Conservation (phyloP, 257 asterid species). For the Nicotiana benthamiana region DNA sequence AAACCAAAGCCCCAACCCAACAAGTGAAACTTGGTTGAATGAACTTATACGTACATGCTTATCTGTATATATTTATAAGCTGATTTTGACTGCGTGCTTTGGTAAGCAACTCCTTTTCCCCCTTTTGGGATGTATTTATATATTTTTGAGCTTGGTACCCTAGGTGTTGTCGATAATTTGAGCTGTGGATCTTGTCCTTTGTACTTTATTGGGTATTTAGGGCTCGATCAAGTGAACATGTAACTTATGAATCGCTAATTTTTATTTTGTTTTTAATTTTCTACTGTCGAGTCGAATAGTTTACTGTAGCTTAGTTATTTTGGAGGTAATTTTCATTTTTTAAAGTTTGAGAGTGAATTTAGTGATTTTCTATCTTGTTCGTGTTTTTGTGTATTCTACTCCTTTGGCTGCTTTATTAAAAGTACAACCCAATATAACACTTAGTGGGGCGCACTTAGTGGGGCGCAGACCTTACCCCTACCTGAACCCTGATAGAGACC, state of each 20-base stretch:
- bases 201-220: background rate
- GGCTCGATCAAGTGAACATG: slow-evolving; percentile 20
- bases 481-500: no score
- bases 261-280: background rate
- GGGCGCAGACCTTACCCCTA: no score
- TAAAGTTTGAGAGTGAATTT: background rate
- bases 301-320: background rate
- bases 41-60: background rate
- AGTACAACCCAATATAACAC: no score
- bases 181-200: slow-evolving; percentile 18
- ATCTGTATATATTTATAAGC: background rate
- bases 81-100: background rate
- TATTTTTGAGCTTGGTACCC: background rate
- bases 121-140: background rate
- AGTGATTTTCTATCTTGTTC: background rate
- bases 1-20: background rate
- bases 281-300: background rate
- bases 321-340: background rate
- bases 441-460: no score
- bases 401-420: background rate
- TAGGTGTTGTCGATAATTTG: background rate
- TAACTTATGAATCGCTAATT: background rate
- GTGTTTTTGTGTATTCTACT: background rate
- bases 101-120: background rate
- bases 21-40: background rate